Evolutionary conservation across 2,329 filamentous ascomycete genomes (phyloP).

Genomic region (Nothophaeocryptopus gaeumannii): DNA sequence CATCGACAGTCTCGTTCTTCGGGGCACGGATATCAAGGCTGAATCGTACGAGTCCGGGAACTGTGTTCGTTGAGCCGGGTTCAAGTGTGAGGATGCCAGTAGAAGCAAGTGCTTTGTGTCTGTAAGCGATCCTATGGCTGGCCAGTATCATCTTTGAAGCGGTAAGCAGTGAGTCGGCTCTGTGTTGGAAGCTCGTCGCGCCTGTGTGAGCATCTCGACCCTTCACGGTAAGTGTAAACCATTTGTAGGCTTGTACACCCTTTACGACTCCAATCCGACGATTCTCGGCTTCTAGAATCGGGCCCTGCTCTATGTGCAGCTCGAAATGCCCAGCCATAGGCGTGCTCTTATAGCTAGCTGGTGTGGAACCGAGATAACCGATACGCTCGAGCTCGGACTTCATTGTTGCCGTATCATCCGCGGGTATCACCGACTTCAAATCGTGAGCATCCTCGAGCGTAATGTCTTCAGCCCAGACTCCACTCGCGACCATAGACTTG

Average conservation of each 20-base stretch:
- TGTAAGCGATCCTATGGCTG: slow-evolving; percentile 61
- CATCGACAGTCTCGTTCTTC: slow-evolving; percentile 54
- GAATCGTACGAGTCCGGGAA: slow-evolving; percentile 66
- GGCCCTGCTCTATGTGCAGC: slow-evolving; percentile 81
- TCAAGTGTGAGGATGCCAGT: slow-evolving; percentile 67
- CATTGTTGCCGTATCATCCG: slow-evolving; percentile 60
- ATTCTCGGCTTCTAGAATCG: slow-evolving; percentile 63
- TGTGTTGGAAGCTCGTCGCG: slow-evolving; percentile 65
- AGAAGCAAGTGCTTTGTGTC: slow-evolving; percentile 61
- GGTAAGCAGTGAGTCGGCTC: slow-evolving; percentile 66
- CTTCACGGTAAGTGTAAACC: slow-evolving; percentile 65
- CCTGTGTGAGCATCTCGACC: slow-evolving; percentile 72
- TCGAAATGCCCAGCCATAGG: slow-evolving; percentile 78
- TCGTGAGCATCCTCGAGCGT: slow-evolving; percentile 60
- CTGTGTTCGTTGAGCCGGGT: slow-evolving; percentile 71
- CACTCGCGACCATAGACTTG: slow-evolving; percentile 69
- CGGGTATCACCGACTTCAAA: slow-evolving; percentile 57
- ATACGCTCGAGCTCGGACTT: slow-evolving; percentile 68
- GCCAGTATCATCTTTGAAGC: slow-evolving; percentile 66
- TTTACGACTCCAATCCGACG: slow-evolving; percentile 68
- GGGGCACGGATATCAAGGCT: slow-evolving; percentile 65
- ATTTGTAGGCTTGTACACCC: slow-evolving; percentile 72
- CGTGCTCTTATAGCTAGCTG: slow-evolving; percentile 56
- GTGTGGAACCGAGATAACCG: slow-evolving; percentile 62
- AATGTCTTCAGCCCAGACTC: slow-evolving; percentile 72